Evolutionary conservation across 164 flowering plant species (phyloP), one percentile per base, ranked within the genome.

Genomic region (Vitis cinerea): DNA sequence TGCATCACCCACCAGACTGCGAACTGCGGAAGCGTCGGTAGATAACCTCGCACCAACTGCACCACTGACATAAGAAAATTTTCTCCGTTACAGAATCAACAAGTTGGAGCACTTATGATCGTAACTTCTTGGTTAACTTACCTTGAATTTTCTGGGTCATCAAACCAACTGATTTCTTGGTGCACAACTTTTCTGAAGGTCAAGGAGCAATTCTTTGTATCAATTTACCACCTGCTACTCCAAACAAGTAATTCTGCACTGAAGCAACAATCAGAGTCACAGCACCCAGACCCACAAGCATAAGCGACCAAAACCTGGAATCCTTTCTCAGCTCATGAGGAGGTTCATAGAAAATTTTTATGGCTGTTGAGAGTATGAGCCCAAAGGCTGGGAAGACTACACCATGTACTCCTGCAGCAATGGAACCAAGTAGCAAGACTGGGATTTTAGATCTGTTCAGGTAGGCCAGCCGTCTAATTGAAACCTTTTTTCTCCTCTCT

Each of bases 11-110:
- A 84, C 85, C 16, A 84, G 66, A 58, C 81, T 78, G 53, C 81
- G 66, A 9, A 80, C 77, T 10, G 63, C 71, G 13, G 83, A 57
- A 17, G 83, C 83, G 72, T 80, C 81, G 1, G 78, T 76, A 4
- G 87, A 78, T 66, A 84, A 75, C 66, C 87, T 72, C 71, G 85
- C 83, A 17, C 85, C 85, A 27, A 84, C 63, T 31, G 83, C 83
- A 10, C 87, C 87, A 69, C 87, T 84, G 75, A 37, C 4, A 37
- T 37, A 37, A 23, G 27, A 23, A 23, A 23, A 23, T 23, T 23
- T 23, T 1, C 27, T 23, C 27, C 27, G 27, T 23, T 23, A 23
- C 27, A 23, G 27, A 23, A 23, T 23, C 27, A 23, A 23, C 27
- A 23, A 23, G 27, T 23, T 23, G 27, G 27, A 23, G 27, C 27